These are phyloP conservation scores for Paxillus rubicundulus DNA, from an alignment of 768 basidiomycete species.

Conservation along the genomic window DNA sequence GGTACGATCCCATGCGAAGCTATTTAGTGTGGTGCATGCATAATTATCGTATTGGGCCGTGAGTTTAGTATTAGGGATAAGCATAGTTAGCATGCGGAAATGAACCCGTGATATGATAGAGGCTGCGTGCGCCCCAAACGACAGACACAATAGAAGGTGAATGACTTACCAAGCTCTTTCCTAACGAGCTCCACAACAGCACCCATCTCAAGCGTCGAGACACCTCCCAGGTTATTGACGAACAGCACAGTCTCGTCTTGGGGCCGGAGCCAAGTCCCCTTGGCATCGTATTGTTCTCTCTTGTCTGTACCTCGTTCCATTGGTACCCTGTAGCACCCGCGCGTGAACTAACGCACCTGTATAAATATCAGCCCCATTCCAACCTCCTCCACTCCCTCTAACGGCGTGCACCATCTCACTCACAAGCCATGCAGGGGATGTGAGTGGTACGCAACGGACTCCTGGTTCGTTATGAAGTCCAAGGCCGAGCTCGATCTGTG, in stretches of 20 bases:
- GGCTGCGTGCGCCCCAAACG: too few relatives aligned
- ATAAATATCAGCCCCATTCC: conserved; percentile 8
- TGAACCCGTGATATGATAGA: too few relatives aligned
- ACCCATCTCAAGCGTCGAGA: conserved; percentile 51
- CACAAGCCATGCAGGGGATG: conserved; percentile 26
- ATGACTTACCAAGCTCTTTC: conserved; percentile 40
- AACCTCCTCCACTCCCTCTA: conserved; percentile 11
- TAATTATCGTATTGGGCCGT: neutral
- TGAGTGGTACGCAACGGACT: conserved; percentile 20
- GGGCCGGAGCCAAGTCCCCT: conserved; percentile 17
- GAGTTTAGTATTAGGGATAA: too few relatives aligned
- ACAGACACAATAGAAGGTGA: too few relatives aligned
- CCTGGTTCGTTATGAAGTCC: conserved; percentile 59
- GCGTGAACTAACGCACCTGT: neutral
- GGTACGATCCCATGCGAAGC: conserved; percentile 34
- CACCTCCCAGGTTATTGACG: conserved; percentile 55
- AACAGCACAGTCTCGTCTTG: conserved; percentile 41
- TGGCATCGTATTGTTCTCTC: conserved; percentile 1
- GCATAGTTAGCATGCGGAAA: too few relatives aligned
- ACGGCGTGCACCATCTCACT: conserved; percentile 29
- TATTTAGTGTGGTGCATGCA: conserved; percentile 9
- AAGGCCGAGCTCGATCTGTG: conserved; percentile 43
- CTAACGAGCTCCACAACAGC: conserved; percentile 46
- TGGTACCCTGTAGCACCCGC: neutral
- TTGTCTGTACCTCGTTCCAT: neutral